Evolutionary conservation across 2,329 filamentous ascomycete genomes (phyloP).

Genomic region (Colletotrichum melonis): DNA sequence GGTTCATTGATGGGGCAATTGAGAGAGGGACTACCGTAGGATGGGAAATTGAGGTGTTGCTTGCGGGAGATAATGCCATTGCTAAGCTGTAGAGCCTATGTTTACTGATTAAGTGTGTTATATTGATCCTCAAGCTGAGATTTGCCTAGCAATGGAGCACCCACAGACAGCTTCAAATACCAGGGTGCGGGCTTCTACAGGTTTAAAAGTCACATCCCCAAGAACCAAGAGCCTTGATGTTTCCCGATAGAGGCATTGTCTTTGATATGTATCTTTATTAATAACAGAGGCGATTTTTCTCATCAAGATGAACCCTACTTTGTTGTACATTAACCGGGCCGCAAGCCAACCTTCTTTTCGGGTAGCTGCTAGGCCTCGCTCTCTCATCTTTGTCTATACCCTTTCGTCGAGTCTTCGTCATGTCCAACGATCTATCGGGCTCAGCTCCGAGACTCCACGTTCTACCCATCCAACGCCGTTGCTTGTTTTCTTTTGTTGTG

Average conservation of each 20-base stretch:
- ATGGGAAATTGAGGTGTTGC: background rate
- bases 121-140: too few species aligned
- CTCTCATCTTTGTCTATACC: constrained; percentile 19
- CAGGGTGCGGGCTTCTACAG: background rate
- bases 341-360: constrained; percentile 13
- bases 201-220: background rate
- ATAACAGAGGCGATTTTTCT: constrained; percentile 29
- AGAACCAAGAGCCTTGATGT: background rate
- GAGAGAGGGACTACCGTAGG: background rate
- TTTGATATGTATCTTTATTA: constrained; percentile 23
- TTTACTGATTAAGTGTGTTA: too few species aligned
- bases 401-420: constrained; percentile 13
- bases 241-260: background rate
- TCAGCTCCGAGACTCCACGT: constrained; percentile 25
- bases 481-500: background rate
- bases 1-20: background rate
- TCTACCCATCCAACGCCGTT: constrained; percentile 39
- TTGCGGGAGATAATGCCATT: background rate
- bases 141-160: too few species aligned
- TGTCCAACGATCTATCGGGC: constrained; percentile 50
- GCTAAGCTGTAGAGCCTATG: background rate
- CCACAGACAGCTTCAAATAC: background rate
- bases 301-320: constrained; percentile 25
- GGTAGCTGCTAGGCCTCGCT: background rate
- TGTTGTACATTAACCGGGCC: constrained; percentile 33